Percentiles rank a stretch among this genome's conserved stretches.
Conservation (phyloP, 768 basidiomycete species). For the Russula brevipes region DNA sequence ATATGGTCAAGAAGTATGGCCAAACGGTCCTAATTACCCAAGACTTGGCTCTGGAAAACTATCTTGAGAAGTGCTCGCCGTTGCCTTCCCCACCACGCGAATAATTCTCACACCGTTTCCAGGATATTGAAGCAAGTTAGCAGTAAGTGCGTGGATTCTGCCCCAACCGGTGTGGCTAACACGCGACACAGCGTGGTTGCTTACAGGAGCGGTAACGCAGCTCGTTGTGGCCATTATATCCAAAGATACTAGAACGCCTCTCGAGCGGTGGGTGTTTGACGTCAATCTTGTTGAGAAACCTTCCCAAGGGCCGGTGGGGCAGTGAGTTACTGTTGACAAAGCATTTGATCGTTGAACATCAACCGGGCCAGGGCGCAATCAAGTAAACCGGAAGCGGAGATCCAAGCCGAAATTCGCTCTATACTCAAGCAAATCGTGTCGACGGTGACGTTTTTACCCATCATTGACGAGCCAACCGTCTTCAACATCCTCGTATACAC, state of each 20-base stretch:
- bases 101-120: conserved; percentile 11
- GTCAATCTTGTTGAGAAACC: conserved; percentile 74
- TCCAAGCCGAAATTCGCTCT: conserved; percentile 94
- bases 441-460: conserved; percentile 93
- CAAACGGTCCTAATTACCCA: conserved; percentile 93
- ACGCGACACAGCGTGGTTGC: conserved; percentile 72
- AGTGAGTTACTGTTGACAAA: conserved; percentile 35
- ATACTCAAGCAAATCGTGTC: conserved; percentile 98
- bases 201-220: conserved; percentile 88
- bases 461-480: conserved; percentile 89
- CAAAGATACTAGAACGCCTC: conserved; percentile 83
- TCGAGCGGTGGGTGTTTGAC: conserved; percentile 99
- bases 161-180: conserved; percentile 8
- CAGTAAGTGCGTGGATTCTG: conserved; percentile 47
- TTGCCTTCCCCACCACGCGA: not conserved
- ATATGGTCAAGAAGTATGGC: conserved; percentile 99
- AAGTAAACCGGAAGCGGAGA: conserved; percentile 77
- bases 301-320: conserved; percentile 40
- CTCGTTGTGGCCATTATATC: conserved; percentile 94
- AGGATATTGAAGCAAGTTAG: conserved; percentile 91
- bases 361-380: conserved; percentile 37
- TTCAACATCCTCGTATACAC: conserved; percentile 99
- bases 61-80: conserved; percentile 65
- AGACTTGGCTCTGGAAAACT: conserved; percentile 88
- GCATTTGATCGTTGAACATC: not conserved